Conservation (phyloP, 805 yeast genomes). For the Peterozyma xylosa region DNA sequence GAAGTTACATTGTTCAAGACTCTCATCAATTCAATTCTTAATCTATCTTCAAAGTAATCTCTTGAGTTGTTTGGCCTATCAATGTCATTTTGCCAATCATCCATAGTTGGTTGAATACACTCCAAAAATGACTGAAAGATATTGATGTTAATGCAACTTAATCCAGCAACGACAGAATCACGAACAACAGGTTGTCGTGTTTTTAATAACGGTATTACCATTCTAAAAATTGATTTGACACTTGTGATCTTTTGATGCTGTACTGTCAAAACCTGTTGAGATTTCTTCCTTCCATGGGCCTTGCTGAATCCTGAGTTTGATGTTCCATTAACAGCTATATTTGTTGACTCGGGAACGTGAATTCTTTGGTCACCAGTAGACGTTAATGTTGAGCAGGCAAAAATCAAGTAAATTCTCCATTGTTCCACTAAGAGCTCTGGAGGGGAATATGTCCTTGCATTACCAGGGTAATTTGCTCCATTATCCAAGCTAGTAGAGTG, state of each 20-base stretch:
- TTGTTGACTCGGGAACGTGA: slow-evolving; percentile 39
- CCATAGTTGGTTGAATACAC: slow-evolving; percentile 55
- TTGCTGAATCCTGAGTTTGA: slow-evolving; percentile 36
- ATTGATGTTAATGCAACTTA: slow-evolving; percentile 85
- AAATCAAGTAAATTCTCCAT: slow-evolving; percentile 75
- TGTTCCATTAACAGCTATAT: slow-evolving; percentile 8
- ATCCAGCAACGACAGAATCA: slow-evolving; percentile 84
- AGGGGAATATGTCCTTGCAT: slow-evolving; percentile 26
- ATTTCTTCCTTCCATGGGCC: slow-evolving; percentile 66
- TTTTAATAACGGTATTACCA: slow-evolving; percentile 76
- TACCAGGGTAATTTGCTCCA: no score
- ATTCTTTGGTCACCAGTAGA: slow-evolving; percentile 82
- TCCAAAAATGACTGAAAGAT: slow-evolving; percentile 79
- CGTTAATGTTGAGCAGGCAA: slow-evolving; percentile 87
- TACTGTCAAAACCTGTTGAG: slow-evolving; percentile 71
- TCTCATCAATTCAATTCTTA: slow-evolving; percentile 74
- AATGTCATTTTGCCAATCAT: slow-evolving; percentile 43
- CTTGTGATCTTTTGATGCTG: slow-evolving; percentile 91
- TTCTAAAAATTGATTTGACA: slow-evolving; percentile 79
- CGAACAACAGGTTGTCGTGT: slow-evolving; percentile 63
- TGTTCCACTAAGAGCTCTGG: slow-evolving; percentile 75
- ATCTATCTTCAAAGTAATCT: slow-evolving; percentile 26
- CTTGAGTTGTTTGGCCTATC: slow-evolving; percentile 22
- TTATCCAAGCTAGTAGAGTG: neutral
- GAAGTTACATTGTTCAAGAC: slow-evolving; percentile 63